Conservation (phyloP, 2,329 filamentous ascomycete genomes). For the Juglanconis oblonga region DNA sequence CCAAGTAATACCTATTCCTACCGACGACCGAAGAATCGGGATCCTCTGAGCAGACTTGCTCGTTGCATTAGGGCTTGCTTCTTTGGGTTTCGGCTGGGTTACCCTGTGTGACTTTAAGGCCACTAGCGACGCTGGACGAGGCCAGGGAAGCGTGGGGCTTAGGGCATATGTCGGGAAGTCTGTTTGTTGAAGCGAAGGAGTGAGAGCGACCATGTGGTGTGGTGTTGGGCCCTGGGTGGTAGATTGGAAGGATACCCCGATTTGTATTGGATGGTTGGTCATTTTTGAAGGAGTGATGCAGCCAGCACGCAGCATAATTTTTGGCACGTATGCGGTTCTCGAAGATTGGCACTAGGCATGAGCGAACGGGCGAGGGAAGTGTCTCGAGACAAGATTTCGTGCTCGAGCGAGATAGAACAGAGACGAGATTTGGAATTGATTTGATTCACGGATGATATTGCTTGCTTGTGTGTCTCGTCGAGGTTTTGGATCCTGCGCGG, state of each 20-base stretch:
- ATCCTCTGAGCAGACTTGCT: not conserved
- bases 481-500: not conserved
- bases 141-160: no score
- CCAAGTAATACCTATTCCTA: constrained; percentile 4
- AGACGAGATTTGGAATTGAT: not conserved
- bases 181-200: no score
- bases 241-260: no score
- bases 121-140: no score
- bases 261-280: no score
- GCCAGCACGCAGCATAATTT: not conserved
- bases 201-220: not conserved
- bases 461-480: not conserved
- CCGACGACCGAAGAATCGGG: not conserved
- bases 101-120: no score
- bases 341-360: not conserved
- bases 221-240: not conserved
- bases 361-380: no score
- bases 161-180: not conserved
- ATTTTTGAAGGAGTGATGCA: not conserved
- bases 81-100: not conserved
- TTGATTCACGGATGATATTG: not conserved
- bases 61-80: not conserved
- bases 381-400: not conserved
- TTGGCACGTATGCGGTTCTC: not conserved
- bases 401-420: not conserved